phyloP scores from a whole-genome alignment of 306 rosid genomes.

The Benincasa hispida region DNA sequence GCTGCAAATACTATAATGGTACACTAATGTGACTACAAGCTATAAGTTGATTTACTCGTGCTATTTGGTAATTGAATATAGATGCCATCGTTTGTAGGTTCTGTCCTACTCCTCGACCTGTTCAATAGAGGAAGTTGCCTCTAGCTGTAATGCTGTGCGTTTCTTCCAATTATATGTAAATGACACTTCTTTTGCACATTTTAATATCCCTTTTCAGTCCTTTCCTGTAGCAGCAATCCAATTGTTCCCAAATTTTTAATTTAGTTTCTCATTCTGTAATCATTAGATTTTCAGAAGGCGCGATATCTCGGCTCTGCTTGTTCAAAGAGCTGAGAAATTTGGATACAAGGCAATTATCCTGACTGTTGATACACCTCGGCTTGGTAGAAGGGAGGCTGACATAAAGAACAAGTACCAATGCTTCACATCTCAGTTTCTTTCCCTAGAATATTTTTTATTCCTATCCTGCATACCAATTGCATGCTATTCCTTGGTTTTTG shows the following conservation, averaged over 20 bases:
- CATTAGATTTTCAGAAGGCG: slow-evolving; percentile 42
- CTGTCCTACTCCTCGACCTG: slow-evolving; percentile 33
- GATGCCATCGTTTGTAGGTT: slow-evolving; percentile 14
- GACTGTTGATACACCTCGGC: slow-evolving; percentile 44
- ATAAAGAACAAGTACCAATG: slow-evolving; percentile 36
- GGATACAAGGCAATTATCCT: slow-evolving; percentile 54
- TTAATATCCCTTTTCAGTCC: neutral
- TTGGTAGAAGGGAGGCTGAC: slow-evolving; percentile 67
- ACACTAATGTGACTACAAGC: neutral
- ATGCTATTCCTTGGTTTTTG: neutral
- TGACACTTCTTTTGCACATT: neutral
- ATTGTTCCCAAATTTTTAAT: neutral
- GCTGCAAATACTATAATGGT: slow-evolving; percentile 58
- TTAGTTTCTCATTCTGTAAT: neutral
- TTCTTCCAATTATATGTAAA: slow-evolving; percentile 62
- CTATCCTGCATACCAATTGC: neutral
- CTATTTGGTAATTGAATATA: neutral
- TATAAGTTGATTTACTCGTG: neutral
- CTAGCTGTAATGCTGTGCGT: slow-evolving; percentile 59
- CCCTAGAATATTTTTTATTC: neutral
- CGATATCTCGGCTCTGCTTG: slow-evolving; percentile 31
- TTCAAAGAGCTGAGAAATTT: slow-evolving; percentile 42
- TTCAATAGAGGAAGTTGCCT: slow-evolving; percentile 55
- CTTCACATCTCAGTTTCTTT: neutral
- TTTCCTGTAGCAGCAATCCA: neutral